Evolutionary conservation across 768 basidiomycete genomes (phyloP).

Genomic region (Amanita pseudoporphyria): DNA sequence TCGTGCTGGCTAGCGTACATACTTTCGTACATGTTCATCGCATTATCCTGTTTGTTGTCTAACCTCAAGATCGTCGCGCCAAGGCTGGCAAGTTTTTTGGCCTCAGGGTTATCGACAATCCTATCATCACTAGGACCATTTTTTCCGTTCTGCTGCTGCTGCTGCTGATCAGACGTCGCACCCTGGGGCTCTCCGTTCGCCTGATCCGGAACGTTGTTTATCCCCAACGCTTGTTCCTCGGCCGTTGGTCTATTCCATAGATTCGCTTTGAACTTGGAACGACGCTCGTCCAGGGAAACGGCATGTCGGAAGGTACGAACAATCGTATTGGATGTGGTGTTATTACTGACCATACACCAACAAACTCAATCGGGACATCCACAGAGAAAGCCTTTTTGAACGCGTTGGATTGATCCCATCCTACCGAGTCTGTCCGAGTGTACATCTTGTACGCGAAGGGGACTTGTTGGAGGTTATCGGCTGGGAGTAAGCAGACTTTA

Average conservation of each 20-base stretch:
- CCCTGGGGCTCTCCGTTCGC: neutral
- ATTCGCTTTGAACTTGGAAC: constrained; percentile 50
- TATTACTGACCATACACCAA: constrained; percentile 45
- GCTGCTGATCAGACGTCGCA: neutral
- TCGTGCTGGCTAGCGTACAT: constrained; percentile 17
- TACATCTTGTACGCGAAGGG: constrained; percentile 61
- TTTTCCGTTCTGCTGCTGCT: neutral
- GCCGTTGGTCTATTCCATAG: constrained; percentile 33
- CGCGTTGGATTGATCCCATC: constrained; percentile 37
- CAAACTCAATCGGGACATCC: constrained; percentile 44
- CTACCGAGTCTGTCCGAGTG: constrained; percentile 35
- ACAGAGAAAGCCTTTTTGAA: constrained; percentile 51
- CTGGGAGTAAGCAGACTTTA: constrained; percentile 39
- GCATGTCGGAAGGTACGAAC: constrained; percentile 57
- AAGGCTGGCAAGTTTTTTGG: neutral
- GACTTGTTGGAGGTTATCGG: constrained; percentile 43
- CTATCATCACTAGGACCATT: neutral
- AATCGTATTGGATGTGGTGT: constrained; percentile 43
- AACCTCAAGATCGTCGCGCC: constrained; percentile 5
- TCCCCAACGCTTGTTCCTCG: constrained; percentile 19
- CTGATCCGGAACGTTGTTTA: neutral
- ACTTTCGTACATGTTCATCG: constrained; percentile 21
- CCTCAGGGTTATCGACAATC: neutral
- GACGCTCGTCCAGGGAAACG: constrained; percentile 52
- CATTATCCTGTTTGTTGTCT: constrained; percentile 17